Conservation (phyloP, 2,329 filamentous ascomycete genomes). For the Colletotrichum coccodes region DNA sequence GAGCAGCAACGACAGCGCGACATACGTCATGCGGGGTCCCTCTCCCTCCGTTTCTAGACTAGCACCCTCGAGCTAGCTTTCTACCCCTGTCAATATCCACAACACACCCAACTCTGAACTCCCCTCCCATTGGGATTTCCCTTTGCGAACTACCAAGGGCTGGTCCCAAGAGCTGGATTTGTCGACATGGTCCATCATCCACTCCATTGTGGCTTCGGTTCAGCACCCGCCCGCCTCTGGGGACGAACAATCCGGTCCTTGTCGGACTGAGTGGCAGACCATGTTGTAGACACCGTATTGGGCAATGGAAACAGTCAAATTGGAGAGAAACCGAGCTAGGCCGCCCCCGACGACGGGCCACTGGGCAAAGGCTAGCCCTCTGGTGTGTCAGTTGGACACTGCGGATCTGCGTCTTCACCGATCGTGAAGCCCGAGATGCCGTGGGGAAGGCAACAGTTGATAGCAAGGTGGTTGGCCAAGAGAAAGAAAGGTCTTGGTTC, state of each 20-base stretch:
- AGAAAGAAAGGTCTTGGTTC: slow-evolving; percentile 3
- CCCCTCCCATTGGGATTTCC: neutral
- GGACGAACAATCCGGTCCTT: slow-evolving; percentile 3
- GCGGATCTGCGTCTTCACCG: slow-evolving; percentile 7
- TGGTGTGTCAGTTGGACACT: slow-evolving; percentile 4
- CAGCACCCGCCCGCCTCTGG: slow-evolving; percentile 1
- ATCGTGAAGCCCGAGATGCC: slow-evolving; percentile 14
- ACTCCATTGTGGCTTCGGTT: slow-evolving; percentile 21
- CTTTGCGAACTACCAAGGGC: slow-evolving; percentile 11
- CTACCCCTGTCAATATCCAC: slow-evolving; percentile 1
- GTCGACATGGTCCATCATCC: slow-evolving; percentile 1
- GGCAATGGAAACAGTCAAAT: neutral
- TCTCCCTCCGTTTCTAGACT: slow-evolving; percentile 20
- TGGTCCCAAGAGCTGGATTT: neutral
- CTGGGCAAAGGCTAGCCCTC: slow-evolving; percentile 4
- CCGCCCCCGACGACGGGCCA: neutral
- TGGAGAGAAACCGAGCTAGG: neutral
- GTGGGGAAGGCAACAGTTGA: neutral
- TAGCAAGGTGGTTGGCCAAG: neutral
- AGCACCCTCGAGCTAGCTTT: slow-evolving; percentile 5
- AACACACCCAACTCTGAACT: neutral
- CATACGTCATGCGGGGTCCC: slow-evolving; percentile 30
- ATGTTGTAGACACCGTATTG: slow-evolving; percentile 2
- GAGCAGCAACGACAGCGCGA: slow-evolving; percentile 15
- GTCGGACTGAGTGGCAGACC: slow-evolving; percentile 1